Conservation (phyloP, 192 early-diverging fungal species). For the Chytriomyces confervae region DNA sequence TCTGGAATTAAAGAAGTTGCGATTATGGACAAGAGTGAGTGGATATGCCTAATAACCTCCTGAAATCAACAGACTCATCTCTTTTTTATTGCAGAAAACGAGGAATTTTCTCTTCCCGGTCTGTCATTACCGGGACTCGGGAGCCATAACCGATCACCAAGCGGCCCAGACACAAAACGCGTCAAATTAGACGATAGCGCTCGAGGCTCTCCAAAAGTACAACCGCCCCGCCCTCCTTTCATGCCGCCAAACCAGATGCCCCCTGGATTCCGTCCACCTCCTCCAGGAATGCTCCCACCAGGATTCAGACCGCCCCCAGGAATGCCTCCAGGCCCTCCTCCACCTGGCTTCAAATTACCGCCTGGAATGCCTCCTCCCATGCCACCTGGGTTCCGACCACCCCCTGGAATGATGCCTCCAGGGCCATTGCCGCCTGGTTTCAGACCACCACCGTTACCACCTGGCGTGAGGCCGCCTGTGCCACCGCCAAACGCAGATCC, state of each 20-base stretch:
- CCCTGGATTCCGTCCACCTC: constrained; percentile 32
- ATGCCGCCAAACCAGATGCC: constrained; percentile 16
- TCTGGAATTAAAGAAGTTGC: constrained; percentile 37
- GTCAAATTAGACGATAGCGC: constrained; percentile 15
- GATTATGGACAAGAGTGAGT: constrained; percentile 22
- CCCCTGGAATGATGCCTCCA: constrained; percentile 4
- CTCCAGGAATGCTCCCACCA: constrained; percentile 30
- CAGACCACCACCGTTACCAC: constrained; percentile 4
- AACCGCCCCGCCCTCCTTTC: background rate
- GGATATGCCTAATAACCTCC: background rate
- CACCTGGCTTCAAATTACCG: constrained; percentile 10
- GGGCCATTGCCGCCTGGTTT: constrained; percentile 1
- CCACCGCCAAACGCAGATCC: constrained; percentile 31
- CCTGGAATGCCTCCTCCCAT: constrained; percentile 18
- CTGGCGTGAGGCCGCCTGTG: constrained; percentile 16
- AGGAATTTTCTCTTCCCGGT: constrained; percentile 31
- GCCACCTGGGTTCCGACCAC: constrained; percentile 4
- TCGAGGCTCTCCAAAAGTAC: background rate
- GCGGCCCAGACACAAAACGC: constrained; percentile 17
- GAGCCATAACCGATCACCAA: background rate
- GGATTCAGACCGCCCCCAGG: constrained; percentile 30
- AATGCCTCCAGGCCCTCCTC: background rate
- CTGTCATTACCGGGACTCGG: constrained; percentile 12
- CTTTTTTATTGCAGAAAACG: constrained; percentile 20
- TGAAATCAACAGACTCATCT: background rate